Base-by-base conservation (phyloP, 1,284 basidiomycete species). In the Ganoderma lucidum region DNA sequence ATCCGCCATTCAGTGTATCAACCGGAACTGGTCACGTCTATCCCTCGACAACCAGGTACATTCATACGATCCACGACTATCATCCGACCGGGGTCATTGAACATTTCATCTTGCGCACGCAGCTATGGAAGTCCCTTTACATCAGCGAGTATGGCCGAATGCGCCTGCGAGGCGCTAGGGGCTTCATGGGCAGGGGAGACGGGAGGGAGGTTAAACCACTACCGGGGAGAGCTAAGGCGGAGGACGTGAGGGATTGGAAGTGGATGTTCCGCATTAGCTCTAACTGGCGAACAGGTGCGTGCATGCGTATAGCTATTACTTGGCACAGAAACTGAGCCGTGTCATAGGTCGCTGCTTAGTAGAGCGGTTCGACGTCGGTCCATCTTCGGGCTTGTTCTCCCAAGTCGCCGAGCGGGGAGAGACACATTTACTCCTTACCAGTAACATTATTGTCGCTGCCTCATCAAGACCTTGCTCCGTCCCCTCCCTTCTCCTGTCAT, bases 181-280 rank as follows among this genome's bases (percentile, higher is more conserved):
- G 91, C 6, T 90, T 89, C 73, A 80, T 87, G 67, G 81, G 81
- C 6, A 82, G 87, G 58, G 78, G 80, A 8, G 88, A 92, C 74
- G 88, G 88, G 3, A 83, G 88, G 65, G 85, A 89, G 76, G 79
- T 91, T 39, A 88, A 84, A 74, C 82, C 86, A 4, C 80, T 94
- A 39, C 92, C 92, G 14, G 83, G 83, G 32, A 81, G 88, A 76
- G 84, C 82, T 3, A 79, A 81, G 70, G 63, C 71, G 51, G 81
- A 84, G n/a, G 78, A 82, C 55, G 72, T 82, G 58, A 89, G 85
- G 76, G 86, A 93, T 75, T 94, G 93, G 93, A 93, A 93, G 79
- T 92, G 88, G 87, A 93, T 94, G 92, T 94, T 93, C 79, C 86
- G 91, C 64, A 91, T 93, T 71, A 93, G 91, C 75, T 87, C 87